Conservation (phyloP, 2,329 filamentous ascomycete species). For the Rasamsonia emersonii region DNA sequence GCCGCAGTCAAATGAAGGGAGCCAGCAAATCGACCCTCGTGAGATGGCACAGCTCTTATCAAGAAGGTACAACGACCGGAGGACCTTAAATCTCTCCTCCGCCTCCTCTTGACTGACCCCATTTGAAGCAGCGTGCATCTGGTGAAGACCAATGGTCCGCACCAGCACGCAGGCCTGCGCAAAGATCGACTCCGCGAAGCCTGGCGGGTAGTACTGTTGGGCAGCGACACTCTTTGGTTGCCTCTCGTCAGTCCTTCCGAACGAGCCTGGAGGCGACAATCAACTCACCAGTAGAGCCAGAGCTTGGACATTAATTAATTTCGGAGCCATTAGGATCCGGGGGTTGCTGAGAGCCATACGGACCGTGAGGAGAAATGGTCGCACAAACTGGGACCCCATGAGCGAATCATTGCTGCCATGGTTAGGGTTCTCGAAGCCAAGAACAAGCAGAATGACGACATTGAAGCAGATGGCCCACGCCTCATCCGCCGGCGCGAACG, state of each 20-base stretch:
- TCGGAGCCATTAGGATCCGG: slow-evolving; percentile 7
- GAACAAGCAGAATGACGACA: slow-evolving; percentile 8
- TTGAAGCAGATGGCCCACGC: slow-evolving; percentile 11
- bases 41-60: slow-evolving; percentile 9
- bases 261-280: neutral
- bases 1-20: slow-evolving; percentile 8
- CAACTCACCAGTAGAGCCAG: slow-evolving; percentile 8
- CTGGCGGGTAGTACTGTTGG: slow-evolving; percentile 8
- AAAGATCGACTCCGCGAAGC: slow-evolving; percentile 8
- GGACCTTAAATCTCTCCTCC: slow-evolving; percentile 8
- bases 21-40: slow-evolving; percentile 9
- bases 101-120: slow-evolving; percentile 5
- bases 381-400: slow-evolving; percentile 6
- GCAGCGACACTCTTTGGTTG: slow-evolving; percentile 9
- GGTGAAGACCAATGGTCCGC: slow-evolving; percentile 9
- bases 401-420: slow-evolving; percentile 6
- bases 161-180: slow-evolving; percentile 10
- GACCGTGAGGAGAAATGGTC: slow-evolving; percentile 7
- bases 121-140: slow-evolving; percentile 3
- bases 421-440: slow-evolving; percentile 7
- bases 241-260: no score
- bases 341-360: slow-evolving; percentile 8
- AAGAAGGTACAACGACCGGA: slow-evolving; percentile 8
- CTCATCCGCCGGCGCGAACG: slow-evolving; percentile 5
- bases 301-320: slow-evolving; percentile 10